phyloP scores from a whole-genome alignment of 352 stramenopile species.

The Peronospora destructor region DNA sequence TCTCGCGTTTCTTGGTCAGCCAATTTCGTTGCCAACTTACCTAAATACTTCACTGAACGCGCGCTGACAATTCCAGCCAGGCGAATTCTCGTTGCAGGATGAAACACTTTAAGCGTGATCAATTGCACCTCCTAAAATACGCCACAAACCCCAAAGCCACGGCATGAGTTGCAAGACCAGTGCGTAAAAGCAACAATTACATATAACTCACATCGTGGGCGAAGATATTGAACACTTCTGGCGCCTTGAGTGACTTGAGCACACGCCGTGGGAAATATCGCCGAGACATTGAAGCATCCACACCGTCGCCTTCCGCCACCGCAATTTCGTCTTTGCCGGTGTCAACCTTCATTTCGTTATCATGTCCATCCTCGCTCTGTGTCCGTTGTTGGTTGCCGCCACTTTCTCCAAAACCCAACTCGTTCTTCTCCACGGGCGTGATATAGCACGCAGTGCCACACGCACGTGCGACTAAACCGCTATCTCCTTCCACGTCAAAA shows the following conservation, averaged over 20 bases:
- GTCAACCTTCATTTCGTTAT: constrained; percentile 26
- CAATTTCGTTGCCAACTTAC: constrained; percentile 91
- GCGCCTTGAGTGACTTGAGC: constrained; percentile 40
- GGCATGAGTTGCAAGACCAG: not conserved
- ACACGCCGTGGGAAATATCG: constrained; percentile 47
- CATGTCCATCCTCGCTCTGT: constrained; percentile 35
- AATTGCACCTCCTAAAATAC: constrained; percentile 87
- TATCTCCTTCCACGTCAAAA: constrained; percentile 98
- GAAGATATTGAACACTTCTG: constrained; percentile 66
- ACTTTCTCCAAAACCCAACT: constrained; percentile 11
- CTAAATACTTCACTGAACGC: constrained; percentile 86
- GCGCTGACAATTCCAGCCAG: constrained; percentile 82
- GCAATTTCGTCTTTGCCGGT: constrained; percentile 27
- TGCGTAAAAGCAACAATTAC: not conserved
- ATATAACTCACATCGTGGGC: constrained; percentile 52
- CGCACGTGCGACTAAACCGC: constrained; percentile 92
- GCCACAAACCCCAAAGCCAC: not conserved
- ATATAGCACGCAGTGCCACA: constrained; percentile 92
- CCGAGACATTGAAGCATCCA: constrained; percentile 40
- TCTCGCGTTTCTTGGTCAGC: constrained; percentile 96
- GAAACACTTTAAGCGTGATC: constrained; percentile 91
- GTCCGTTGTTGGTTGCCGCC: constrained; percentile 22
- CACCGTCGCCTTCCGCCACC: constrained; percentile 21
- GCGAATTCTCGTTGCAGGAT: constrained; percentile 62
- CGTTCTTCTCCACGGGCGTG: constrained; percentile 55